Evolutionary conservation across 768 basidiomycete genomes (phyloP), one percentile per base, ranked within the genome.

Genomic region (Paxillus ammoniavirescens): DNA sequence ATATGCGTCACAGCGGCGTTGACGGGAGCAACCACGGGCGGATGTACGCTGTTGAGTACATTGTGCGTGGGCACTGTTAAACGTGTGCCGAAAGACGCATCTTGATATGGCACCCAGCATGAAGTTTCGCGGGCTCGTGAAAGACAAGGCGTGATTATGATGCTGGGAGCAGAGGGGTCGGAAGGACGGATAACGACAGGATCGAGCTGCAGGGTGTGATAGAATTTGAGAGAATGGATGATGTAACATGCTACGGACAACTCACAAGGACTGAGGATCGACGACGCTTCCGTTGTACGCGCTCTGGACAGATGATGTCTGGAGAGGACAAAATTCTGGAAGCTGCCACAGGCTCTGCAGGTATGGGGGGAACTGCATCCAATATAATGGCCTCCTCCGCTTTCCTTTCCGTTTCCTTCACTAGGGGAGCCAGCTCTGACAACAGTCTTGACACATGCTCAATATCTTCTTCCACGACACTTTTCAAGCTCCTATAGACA

Each of bases 91-190:
- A 82, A 84, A 4, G 75, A 78, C 13, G 75, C 69, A 61, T 84
- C 77, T 65, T 86, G 83, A 57, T 72, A 73, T 10, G 83, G 82
- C 17, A 82, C 73, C 54, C 73, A 77, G 43, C 72, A 77, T 1
- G 77, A 73, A 4, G 63, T 67, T 53, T 77, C 75, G 37, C 63
- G 73, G 6, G 71, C 59, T 33, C 74, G 71, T 1, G 71, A 53
- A 4, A 71, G 66, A 61, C 80, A 80, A 4, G 76, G 75, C 1
- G 79, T 82, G 23, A 86, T 70, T 46, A 80, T 63, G 43, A 84
- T 83, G 4, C 68, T 76, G 3, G 83, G 83, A 31, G 75, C 66
- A 13, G 70, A 69, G 2, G 74, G 64, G 47, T 74, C 69, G 6
- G 69, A 55, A 45, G 65, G 65, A 31, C 59, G 65, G 45, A 74